Evolutionary conservation across 1,284 basidiomycete species (phyloP), one percentile per base, ranked within the genome.

Genomic region (Mycena citricolor): DNA sequence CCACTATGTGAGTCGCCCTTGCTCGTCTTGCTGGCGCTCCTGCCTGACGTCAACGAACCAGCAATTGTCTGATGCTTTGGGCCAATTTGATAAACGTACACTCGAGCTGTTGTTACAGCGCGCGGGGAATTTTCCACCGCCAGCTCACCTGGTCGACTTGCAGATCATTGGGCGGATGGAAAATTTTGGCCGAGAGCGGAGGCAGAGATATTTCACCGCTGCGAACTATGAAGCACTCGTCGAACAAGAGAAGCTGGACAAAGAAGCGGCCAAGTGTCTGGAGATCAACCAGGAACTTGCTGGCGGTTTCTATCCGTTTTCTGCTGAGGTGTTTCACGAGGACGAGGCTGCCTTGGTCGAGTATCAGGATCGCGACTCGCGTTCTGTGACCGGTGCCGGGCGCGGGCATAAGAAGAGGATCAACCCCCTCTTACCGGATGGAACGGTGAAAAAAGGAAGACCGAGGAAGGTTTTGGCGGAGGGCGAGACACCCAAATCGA

Each of bases 191-290:
- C 79, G 90, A 32, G 86, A 93, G 65, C 81, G 87, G 24, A 79
- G 86, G 14, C 81, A 87, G 62, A 74, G 87, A 50, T 90, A 87
- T 61, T 90, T 81, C 64, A 89, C 86, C 1, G 60, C 82, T 40
- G 70, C 73, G 2, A 73, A 78, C 29, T 88, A 83, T 61, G 70
- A 65, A 20, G 61, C 66, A 25, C 67, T 87, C 32, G 68, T 84
- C 32, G 66, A 67, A 3, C 68, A 69, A 43, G 84, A 88, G 63
- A 70, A 73, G 7, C 65, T 88, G 28, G 75, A 83, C 54, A 70
- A 76, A 44, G 55, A 62, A 2, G 61, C 63, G 19, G 63, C 64
- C 10, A 66, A 67, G 6, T 73, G 73, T 51, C 52, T 60, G 17
- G 66, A 73, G 21, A 59, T 73, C 22, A 74, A 85, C 57, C 55